These are phyloP conservation scores for Dioscorea zingiberensis DNA, from an alignment of 106 monocot genomes.

Conservation along the genomic window DNA sequence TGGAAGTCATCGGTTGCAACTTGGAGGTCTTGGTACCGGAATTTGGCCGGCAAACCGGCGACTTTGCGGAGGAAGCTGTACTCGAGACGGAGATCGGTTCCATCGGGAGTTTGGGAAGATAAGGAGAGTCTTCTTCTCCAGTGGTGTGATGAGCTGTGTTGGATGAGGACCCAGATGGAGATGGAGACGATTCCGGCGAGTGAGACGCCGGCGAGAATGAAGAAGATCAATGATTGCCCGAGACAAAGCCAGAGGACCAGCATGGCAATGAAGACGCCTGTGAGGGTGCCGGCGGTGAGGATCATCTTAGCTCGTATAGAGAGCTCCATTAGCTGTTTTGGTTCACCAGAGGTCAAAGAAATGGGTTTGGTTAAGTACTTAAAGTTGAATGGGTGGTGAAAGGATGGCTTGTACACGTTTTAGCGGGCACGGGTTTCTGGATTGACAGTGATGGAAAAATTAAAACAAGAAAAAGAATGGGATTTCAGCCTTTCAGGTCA, in stretches of 20 bases:
- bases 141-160: slow-evolving; percentile 1
- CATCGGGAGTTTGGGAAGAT: neutral
- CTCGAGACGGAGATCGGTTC: slow-evolving; percentile 8
- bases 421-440: no score
- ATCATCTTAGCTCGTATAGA: neutral
- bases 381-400: no score
- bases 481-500: no score
- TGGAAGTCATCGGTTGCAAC: slow-evolving; percentile 41
- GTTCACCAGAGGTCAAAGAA: no score
- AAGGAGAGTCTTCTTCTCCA: slow-evolving; percentile 2
- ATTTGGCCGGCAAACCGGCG: slow-evolving; percentile 28
- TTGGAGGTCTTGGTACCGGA: slow-evolving; percentile 29
- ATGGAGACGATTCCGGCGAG: slow-evolving; percentile 10
- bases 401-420: no score
- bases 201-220: slow-evolving; percentile 14
- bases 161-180: slow-evolving; percentile 12
- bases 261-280: neutral
- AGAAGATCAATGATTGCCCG: neutral
- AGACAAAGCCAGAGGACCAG: neutral
- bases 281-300: neutral
- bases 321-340: no score
- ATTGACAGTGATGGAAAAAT: no score
- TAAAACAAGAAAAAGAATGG: no score
- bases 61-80: slow-evolving; percentile 23
- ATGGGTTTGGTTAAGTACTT: no score